Conservation (phyloP, 495 filamentous ascomycete genomes). For the Penicillium crystallinum region DNA sequence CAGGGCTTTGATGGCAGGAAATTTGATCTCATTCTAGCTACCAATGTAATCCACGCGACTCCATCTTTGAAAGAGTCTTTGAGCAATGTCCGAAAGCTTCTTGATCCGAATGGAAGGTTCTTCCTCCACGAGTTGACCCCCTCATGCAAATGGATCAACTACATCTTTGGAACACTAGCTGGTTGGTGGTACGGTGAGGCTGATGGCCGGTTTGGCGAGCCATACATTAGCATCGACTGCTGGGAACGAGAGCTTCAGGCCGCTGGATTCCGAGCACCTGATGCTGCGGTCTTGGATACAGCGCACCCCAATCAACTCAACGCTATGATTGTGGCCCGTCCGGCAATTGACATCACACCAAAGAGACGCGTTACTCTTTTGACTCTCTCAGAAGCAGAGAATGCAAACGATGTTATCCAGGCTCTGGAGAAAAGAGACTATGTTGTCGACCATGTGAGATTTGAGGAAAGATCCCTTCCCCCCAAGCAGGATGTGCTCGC, state of each 20-base stretch:
- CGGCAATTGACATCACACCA: background rate
- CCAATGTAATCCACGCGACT: conserved; percentile 51
- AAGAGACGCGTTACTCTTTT: background rate
- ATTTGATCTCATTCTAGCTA: conserved; percentile 51
- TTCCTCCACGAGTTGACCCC: conserved; percentile 22
- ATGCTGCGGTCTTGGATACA: conserved; percentile 28
- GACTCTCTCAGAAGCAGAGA: background rate
- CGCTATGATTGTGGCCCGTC: conserved; percentile 27
- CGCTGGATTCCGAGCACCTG: conserved; percentile 27
- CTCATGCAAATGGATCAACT: conserved; percentile 2
- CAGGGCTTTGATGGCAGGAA: conserved; percentile 43
- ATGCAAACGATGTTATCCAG: background rate
- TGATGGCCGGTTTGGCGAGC: conserved; percentile 22
- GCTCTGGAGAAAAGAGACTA: conserved; percentile 8
- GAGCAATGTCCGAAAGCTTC: conserved; percentile 30
- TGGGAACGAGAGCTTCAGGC: conserved; percentile 25
- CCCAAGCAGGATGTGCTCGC: conserved; percentile 30
- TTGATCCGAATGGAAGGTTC: conserved; percentile 19
- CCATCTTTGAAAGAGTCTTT: conserved; percentile 32
- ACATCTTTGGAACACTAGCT: conserved; percentile 15
- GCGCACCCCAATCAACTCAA: conserved; percentile 26
- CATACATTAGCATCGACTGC: conserved; percentile 19
- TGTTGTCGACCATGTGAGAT: conserved; percentile 12
- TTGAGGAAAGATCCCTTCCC: conserved; percentile 16
- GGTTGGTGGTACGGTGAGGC: conserved; percentile 28